These are phyloP conservation scores for Lasiosphaeris hirsuta DNA, from an alignment of 495 filamentous ascomycete species.

Conservation along the genomic window DNA sequence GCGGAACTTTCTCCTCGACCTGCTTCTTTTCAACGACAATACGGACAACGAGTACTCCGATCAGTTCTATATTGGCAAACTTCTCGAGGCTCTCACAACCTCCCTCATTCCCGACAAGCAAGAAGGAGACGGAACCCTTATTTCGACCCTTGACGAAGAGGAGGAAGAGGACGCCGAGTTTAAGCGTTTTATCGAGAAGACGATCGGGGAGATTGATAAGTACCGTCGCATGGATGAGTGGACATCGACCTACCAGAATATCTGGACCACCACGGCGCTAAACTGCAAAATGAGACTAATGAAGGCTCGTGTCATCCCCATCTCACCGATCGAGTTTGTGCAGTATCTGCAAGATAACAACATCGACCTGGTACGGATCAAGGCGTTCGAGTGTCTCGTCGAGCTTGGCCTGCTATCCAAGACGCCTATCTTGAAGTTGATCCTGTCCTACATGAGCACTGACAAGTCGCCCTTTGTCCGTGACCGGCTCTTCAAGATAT, in stretches of 20 bases:
- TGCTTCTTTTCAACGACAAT: slow-evolving; percentile 91
- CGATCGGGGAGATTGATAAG: slow-evolving; percentile 81
- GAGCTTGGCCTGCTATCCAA: slow-evolving; percentile 69
- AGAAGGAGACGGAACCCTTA: slow-evolving; percentile 52
- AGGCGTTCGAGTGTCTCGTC: slow-evolving; percentile 77
- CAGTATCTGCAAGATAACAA: slow-evolving; percentile 77
- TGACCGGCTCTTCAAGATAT: slow-evolving; percentile 59
- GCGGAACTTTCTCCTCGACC: slow-evolving; percentile 78
- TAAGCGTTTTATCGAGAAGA: slow-evolving; percentile 59
- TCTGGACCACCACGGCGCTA: slow-evolving; percentile 79
- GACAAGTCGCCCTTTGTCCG: slow-evolving; percentile 83
- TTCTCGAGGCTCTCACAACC: slow-evolving; percentile 77
- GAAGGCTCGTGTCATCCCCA: slow-evolving; percentile 62
- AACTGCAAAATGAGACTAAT: slow-evolving; percentile 72
- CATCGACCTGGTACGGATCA: slow-evolving; percentile 72
- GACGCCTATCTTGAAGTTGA: slow-evolving; percentile 60
- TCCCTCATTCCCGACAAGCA: slow-evolving; percentile 60
- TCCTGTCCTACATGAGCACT: slow-evolving; percentile 66
- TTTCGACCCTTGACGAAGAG: slow-evolving; percentile 31
- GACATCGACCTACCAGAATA: slow-evolving; percentile 85
- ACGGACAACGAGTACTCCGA: slow-evolving; percentile 83
- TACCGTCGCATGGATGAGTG: slow-evolving; percentile 93
- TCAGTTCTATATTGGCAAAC: slow-evolving; percentile 74
- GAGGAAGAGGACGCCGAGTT: slow-evolving; percentile 40
- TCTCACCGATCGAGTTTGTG: slow-evolving; percentile 64